Base-by-base conservation (phyloP, 2,329 filamentous ascomycete species). In the Alternaria longipes region DNA sequence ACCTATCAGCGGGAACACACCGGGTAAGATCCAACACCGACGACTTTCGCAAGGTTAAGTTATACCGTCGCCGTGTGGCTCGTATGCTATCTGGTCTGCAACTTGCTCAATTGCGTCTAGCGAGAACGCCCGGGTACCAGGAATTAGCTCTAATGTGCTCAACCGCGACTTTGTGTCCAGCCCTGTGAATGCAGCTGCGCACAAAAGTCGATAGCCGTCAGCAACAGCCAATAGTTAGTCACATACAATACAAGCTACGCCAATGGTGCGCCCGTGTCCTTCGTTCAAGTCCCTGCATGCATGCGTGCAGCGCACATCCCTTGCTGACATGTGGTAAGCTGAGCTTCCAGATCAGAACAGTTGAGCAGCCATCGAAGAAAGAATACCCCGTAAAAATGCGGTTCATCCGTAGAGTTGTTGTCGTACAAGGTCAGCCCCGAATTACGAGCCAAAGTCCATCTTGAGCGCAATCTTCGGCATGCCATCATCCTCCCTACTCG, bases 381-480 rank as follows among this genome's bases (percentile, higher is more conserved):
- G 0, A 4, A 38, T n/a, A 8, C 7, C 12, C 5, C 8, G 20
- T 24, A 6, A 3, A 50, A 24, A 7, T 26, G 46, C n/a, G 1
- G 8, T 50, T 14, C 14, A 50, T 4, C 12, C 14, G 8, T 5
- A 38, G 1, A 14, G n/a, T 5, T 5, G 4, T 24, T 16, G 20
- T n/a, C 46, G 20, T 50, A 50, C 14, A 50, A 4, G 5, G 1
- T 2, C 32, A 8, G 22, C 22, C 20, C 20, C 5, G 20, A n/a
- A 22, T 38, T 47, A 62, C 16, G 50, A 34, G 18, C 68, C 67
- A 85, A 99, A 98, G 78, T 97, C 86, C 91, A 98, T 96, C 85
- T 96, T 95, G 74, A 99, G 80, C 55, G 93, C 93, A 84, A 99
- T 99, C 65, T 84, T 95, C 12, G 95, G 95, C 78, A 84, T 82